Percentiles rank a stretch among this genome's conserved stretches.
phyloP scores from a whole-genome alignment of 164 flowering plant species.

The Vitis rupestris region DNA sequence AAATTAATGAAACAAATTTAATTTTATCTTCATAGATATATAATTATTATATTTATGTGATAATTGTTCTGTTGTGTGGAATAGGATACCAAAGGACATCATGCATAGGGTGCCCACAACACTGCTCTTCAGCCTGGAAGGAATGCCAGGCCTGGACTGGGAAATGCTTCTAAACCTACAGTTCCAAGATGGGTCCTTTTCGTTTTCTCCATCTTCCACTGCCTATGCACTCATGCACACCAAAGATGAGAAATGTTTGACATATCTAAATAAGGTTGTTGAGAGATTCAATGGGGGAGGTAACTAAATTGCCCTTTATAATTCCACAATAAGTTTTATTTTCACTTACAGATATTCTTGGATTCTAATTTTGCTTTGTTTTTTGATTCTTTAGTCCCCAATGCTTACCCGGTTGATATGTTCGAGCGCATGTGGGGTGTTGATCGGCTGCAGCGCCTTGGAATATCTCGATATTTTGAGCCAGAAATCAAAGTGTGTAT shows the following conservation, averaged over 20 bases:
- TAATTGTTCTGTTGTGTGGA: conserved; percentile 13
- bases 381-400: conserved; percentile 47
- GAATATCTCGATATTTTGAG: conserved; percentile 60
- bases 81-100: conserved; percentile 85
- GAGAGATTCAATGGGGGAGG: conserved; percentile 89
- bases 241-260: conserved; percentile 59
- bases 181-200: conserved; percentile 81
- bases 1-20: too few relatives aligned
- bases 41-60: background rate
- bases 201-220: conserved; percentile 90
- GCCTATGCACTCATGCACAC: conserved; percentile 90
- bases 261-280: conserved; percentile 52
- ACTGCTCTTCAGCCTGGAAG: conserved; percentile 89
- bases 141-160: conserved; percentile 82
- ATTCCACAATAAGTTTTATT: too few relatives aligned
- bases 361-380: background rate
- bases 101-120: conserved; percentile 81
- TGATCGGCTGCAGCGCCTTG: conserved; percentile 83
- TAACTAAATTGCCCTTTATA: conserved; percentile 6
- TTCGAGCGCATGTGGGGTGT: conserved; percentile 68
- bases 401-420: conserved; percentile 75
- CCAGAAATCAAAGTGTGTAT: conserved; percentile 48
- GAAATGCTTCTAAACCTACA: conserved; percentile 72
- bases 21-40: background rate
- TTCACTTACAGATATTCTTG: too few relatives aligned